phyloP scores from a whole-genome alignment of 495 filamentous ascomycete genomes.

The Parachaetomium inaequale region DNA sequence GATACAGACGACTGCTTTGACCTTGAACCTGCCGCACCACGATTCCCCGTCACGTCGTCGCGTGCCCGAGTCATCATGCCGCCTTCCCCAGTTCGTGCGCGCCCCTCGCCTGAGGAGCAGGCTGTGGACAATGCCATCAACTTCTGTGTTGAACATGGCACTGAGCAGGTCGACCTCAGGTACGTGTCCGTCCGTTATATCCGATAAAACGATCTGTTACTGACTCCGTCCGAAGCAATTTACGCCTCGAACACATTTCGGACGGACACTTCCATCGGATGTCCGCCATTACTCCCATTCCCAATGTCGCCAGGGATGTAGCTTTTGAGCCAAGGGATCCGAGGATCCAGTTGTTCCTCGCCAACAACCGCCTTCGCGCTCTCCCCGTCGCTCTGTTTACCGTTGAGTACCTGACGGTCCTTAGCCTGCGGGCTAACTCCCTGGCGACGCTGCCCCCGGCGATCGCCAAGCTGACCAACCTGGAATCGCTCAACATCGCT shows the following conservation, averaged over 20 bases:
- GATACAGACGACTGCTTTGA: conserved; percentile 40
- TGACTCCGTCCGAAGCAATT: conserved; percentile 28
- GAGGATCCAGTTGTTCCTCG: conserved; percentile 60
- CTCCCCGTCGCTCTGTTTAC: conserved; percentile 53
- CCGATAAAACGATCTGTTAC: neutral
- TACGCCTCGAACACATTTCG: conserved; percentile 37
- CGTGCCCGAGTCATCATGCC: neutral
- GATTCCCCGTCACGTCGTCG: conserved; percentile 5
- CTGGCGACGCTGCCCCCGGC: conserved; percentile 61
- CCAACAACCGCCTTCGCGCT: conserved; percentile 54
- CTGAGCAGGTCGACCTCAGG: conserved; percentile 63
- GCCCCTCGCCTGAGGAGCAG: conserved; percentile 31
- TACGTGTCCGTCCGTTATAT: conserved; percentile 40
- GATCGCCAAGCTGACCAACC: conserved; percentile 59
- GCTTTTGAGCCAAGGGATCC: conserved; percentile 45
- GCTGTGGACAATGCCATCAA: conserved; percentile 42
- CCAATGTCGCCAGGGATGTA: conserved; percentile 37
- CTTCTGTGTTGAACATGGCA: conserved; percentile 57
- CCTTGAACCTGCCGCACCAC: conserved; percentile 20
- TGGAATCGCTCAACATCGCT: conserved; percentile 66
- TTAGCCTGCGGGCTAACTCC: conserved; percentile 69
- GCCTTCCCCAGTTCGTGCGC: conserved; percentile 6
- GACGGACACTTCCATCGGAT: conserved; percentile 54
- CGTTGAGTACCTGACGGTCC: conserved; percentile 57
- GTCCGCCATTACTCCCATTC: conserved; percentile 54